These are phyloP conservation scores for Talaromyces sp. DNA, from an alignment of 2,329 filamentous ascomycete species.

Conservation along the genomic window DNA sequence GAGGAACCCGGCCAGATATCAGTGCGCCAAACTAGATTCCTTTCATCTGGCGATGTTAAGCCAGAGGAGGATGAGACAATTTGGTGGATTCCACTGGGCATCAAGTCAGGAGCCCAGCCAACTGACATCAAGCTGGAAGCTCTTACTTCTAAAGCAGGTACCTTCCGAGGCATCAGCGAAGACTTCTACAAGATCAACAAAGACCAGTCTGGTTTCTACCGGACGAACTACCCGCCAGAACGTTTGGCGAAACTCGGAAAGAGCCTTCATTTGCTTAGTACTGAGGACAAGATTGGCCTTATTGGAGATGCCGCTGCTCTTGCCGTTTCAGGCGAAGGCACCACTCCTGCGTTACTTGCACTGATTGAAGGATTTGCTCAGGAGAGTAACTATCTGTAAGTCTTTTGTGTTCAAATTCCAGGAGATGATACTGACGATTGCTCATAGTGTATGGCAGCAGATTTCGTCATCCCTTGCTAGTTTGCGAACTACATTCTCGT, in stretches of 20 bases:
- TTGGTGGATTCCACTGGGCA: conserved; percentile 92
- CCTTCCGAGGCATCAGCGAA: conserved; percentile 63
- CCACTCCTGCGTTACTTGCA: conserved; percentile 75
- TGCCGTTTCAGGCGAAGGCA: conserved; percentile 81
- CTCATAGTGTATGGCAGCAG: conserved; percentile 72
- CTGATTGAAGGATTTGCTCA: conserved; percentile 80
- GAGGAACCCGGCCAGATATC: conserved; percentile 81
- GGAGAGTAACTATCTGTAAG: conserved; percentile 75
- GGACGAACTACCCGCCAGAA: conserved; percentile 87
- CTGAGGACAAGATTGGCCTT: conserved; percentile 89
- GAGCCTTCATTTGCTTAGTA: conserved; percentile 71
- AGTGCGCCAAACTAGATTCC: conserved; percentile 82
- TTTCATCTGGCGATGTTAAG: conserved; percentile 87
- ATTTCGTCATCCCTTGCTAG: conserved; percentile 73
- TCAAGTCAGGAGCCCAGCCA: conserved; percentile 71
- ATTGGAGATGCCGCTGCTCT: conserved; percentile 87
- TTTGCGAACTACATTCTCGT: conserved; percentile 81
- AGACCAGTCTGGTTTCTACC: conserved; percentile 84
- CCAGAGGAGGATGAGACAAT: conserved; percentile 85
- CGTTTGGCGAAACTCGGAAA: conserved; percentile 77
- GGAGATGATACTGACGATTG: conserved; percentile 23
- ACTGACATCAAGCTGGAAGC: conserved; percentile 64
- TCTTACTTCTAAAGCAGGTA: conserved; percentile 73
- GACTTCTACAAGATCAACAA: conserved; percentile 95
- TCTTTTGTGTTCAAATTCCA: conserved; percentile 11